phyloP scores from a whole-genome alignment of 176 grass and related monocot genomes.

The Elymus sibiricus region DNA sequence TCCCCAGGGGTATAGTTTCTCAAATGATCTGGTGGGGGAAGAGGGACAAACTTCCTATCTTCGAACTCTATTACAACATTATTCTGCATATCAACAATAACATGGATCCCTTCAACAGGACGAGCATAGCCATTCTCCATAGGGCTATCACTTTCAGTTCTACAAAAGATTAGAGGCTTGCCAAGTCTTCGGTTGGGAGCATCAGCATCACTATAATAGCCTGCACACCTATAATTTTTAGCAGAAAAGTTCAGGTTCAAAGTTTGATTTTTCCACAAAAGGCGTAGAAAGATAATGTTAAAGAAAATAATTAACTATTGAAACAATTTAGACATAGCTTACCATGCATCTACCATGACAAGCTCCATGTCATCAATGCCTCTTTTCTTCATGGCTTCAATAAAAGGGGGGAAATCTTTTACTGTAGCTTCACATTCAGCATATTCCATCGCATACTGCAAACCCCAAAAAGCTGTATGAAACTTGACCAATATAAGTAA shows the following conservation, averaged over 20 bases:
- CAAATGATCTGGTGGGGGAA: constrained; percentile 87
- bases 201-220: constrained; percentile 84
- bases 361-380: constrained; percentile 99
- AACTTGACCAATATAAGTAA: not conserved
- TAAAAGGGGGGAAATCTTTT: constrained; percentile 85
- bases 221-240: constrained; percentile 63
- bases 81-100: constrained; percentile 95
- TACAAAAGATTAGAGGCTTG: constrained; percentile 94
- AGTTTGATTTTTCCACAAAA: not conserved
- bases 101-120: constrained; percentile 91
- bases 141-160: constrained; percentile 94
- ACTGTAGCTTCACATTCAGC: constrained; percentile 98
- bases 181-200: constrained; percentile 82
- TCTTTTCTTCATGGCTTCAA: constrained; percentile 99
- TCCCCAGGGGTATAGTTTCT: constrained; percentile 98
- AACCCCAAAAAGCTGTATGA: not conserved
- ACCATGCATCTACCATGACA: constrained; percentile 99
- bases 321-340: constrained; percentile 20
- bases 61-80: constrained; percentile 91
- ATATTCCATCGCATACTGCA: constrained; percentile 93
- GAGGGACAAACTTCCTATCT: constrained; percentile 89
- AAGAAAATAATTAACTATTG: not conserved
- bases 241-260: not conserved
- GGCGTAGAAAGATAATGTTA: not conserved
- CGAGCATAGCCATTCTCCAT: constrained; percentile 99